Base-by-base conservation (phyloP, 2,329 filamentous ascomycete genomes). In the Fusarium neocosmosporiellum region DNA sequence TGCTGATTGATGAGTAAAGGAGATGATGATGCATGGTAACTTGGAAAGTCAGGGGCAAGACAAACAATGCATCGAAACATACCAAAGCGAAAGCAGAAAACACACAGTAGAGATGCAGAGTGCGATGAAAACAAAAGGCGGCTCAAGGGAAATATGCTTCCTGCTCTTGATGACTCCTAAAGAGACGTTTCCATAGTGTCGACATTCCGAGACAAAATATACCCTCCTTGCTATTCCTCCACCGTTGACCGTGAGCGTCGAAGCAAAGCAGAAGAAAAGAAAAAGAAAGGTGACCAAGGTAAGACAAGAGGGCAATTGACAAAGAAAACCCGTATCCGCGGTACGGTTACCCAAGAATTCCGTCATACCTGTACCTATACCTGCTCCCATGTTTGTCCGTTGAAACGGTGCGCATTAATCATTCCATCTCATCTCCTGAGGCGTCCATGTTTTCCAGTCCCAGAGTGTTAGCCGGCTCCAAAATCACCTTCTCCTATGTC, bases 401-500 rank as follows among this genome's bases (percentile, higher is more conserved):
- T 67, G 43, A 71, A 67, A 61, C 67, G 59, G 67, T 61, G 65
- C 65, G 63, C 73, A 77, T 75, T 72, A 72, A 67, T 73, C 75
- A 66, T 76, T 72, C 72, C 55, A 39, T 63, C 63, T 39, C 61
- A 50, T 71, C 41, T 59, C 55, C 36, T 50, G 64, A 65, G 63
- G 48, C 53, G 53, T 67, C 27, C 36, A 53, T 55, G 39, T 46
- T 54, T 70, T 63, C 33, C 58, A 63, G 59, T 41, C 46, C 31
- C 48, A 55, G 63, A 31, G 55, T 62, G 54, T 62, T 39, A 61
- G 50, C 62, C 65, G 69, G 71, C 59, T 62, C 60, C 65, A 43
- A 33, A 54, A 66, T 62, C 22, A 57, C 39, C 59, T 24, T 61
- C 48, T 72, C 61, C 70, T 75, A 86, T 22, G 81, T 82, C 43